Conservation (phyloP, 2,329 filamentous ascomycete genomes). For the Sclerotinia sclerotiorum region DNA sequence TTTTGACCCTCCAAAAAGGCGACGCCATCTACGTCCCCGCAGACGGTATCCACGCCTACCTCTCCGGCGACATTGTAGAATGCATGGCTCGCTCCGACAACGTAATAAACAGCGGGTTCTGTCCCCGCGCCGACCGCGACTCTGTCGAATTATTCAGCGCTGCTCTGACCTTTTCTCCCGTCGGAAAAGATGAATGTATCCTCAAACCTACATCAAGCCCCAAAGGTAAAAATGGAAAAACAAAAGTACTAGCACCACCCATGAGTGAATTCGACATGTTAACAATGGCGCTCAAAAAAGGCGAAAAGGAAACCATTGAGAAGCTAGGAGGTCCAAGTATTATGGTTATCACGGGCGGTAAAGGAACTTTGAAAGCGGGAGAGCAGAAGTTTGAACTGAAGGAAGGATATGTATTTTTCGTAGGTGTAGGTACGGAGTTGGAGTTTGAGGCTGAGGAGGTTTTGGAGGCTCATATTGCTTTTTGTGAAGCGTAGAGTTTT, state of each 20-base stretch:
- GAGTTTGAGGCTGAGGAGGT: slow-evolving; percentile 28
- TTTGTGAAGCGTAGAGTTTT: slow-evolving; percentile 23
- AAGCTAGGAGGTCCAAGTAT: slow-evolving; percentile 61
- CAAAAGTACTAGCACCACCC: slow-evolving; percentile 63
- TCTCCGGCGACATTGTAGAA: slow-evolving; percentile 90
- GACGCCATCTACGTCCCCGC: slow-evolving; percentile 93
- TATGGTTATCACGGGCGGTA: slow-evolving; percentile 61
- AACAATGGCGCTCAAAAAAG: slow-evolving; percentile 53
- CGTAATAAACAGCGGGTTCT: slow-evolving; percentile 74
- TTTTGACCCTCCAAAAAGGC: slow-evolving; percentile 61
- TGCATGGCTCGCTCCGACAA: slow-evolving; percentile 99
- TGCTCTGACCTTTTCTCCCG: slow-evolving; percentile 63
- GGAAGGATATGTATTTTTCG: slow-evolving; percentile 65
- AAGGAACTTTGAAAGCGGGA: slow-evolving; percentile 57
- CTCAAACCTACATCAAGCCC: slow-evolving; percentile 51
- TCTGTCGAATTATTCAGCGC: slow-evolving; percentile 62
- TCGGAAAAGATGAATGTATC: slow-evolving; percentile 56
- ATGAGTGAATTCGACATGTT: slow-evolving; percentile 73
- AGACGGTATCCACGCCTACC: slow-evolving; percentile 94
- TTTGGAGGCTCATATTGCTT: slow-evolving; percentile 34
- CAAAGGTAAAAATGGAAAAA: slow-evolving; percentile 58
- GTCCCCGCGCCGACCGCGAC: slow-evolving; percentile 63
- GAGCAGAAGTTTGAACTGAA: slow-evolving; percentile 54
- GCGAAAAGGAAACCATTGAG: slow-evolving; percentile 58
- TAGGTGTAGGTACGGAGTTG: slow-evolving; percentile 45